A percentile compares a stretch with the other conserved stretches of the same genome.
These are phyloP conservation scores for Ceratocystis albifundus DNA, from an alignment of 2,329 filamentous ascomycete genomes.

Conservation along the genomic window DNA sequence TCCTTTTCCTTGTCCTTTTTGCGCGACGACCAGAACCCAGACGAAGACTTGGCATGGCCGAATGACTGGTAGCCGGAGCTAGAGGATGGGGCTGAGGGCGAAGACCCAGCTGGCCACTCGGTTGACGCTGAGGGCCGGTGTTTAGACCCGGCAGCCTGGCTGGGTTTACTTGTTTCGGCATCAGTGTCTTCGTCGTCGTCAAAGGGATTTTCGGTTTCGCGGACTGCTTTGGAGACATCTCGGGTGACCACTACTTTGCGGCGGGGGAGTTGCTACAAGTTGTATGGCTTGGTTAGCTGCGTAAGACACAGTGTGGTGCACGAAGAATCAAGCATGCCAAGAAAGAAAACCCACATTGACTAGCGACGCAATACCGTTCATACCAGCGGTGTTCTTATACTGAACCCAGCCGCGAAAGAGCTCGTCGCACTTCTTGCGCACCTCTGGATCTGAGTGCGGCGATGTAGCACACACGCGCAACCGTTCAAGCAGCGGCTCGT, in stretches of 20 bases:
- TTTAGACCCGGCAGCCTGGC: neutral
- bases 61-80: conserved; percentile 21
- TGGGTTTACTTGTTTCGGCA: conserved; percentile 25
- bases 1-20: conserved; percentile 41
- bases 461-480: conserved; percentile 80
- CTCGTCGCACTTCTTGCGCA: conserved; percentile 77
- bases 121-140: conserved; percentile 2
- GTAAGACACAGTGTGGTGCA: neutral
- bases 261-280: conserved; percentile 47
- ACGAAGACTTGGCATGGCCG: conserved; percentile 32
- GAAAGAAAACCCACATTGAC: conserved; percentile 48
- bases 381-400: conserved; percentile 69
- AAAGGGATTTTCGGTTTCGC: conserved; percentile 66
- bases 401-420: conserved; percentile 83
- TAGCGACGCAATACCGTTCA: conserved; percentile 67
- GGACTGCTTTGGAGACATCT: conserved; percentile 70
- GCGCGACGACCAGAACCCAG: conserved; percentile 33
- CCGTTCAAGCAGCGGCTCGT: conserved; percentile 84
- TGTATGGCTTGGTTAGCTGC: neutral
- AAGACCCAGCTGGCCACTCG: conserved; percentile 21
- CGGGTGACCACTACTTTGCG: conserved; percentile 62
- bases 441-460: conserved; percentile 68
- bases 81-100: conserved; percentile 18
- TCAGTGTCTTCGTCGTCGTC: conserved; percentile 53
- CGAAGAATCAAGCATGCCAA: neutral